These are phyloP conservation scores for Trifolium dubium DNA, from an alignment of 306 rosid genomes.

Conservation along the genomic window DNA sequence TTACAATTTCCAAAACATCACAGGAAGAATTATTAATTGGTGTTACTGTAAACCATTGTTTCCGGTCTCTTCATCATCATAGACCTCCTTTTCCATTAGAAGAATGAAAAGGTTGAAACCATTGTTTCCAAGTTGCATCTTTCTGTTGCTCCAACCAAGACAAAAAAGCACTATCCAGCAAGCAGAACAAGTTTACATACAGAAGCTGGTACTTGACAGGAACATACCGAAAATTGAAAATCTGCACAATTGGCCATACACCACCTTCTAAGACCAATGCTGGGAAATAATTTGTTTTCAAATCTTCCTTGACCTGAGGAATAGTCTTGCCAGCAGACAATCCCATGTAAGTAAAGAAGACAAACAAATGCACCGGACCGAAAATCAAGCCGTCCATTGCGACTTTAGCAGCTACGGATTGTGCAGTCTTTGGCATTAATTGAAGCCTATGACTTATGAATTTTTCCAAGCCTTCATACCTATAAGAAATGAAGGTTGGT, in stretches of 20 bases:
- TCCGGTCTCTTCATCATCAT: not conserved
- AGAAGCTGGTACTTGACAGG: slow-evolving; percentile 91
- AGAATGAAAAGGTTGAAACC: slow-evolving; percentile 61
- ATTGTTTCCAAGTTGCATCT: slow-evolving; percentile 88
- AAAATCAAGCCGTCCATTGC: slow-evolving; percentile 74
- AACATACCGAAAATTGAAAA: slow-evolving; percentile 72
- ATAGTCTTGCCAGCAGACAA: slow-evolving; percentile 64
- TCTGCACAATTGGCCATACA: slow-evolving; percentile 78
- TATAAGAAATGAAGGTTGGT: slow-evolving; percentile 39
- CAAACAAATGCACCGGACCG: slow-evolving; percentile 72
- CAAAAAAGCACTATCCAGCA: slow-evolving; percentile 81
- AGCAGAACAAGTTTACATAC: slow-evolving; percentile 84
- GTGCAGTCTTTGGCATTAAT: slow-evolving; percentile 61
- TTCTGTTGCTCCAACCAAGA: slow-evolving; percentile 93
- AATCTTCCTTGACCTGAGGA: slow-evolving; percentile 74
- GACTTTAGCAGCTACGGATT: slow-evolving; percentile 69
- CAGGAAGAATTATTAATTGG: not conserved
- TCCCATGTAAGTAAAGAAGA: slow-evolving; percentile 89
- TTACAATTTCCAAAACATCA: slow-evolving; percentile 25
- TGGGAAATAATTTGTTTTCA: slow-evolving; percentile 73
- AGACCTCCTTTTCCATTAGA: slow-evolving; percentile 52
- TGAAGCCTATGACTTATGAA: slow-evolving; percentile 61
- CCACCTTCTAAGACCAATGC: slow-evolving; percentile 79
- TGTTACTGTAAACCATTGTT: not conserved
- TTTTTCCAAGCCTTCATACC: slow-evolving; percentile 88